Percentiles rank a stretch among this genome's conserved stretches.
Conservation (phyloP, 2,329 filamentous ascomycete species). For the Aschersonia sp. region DNA sequence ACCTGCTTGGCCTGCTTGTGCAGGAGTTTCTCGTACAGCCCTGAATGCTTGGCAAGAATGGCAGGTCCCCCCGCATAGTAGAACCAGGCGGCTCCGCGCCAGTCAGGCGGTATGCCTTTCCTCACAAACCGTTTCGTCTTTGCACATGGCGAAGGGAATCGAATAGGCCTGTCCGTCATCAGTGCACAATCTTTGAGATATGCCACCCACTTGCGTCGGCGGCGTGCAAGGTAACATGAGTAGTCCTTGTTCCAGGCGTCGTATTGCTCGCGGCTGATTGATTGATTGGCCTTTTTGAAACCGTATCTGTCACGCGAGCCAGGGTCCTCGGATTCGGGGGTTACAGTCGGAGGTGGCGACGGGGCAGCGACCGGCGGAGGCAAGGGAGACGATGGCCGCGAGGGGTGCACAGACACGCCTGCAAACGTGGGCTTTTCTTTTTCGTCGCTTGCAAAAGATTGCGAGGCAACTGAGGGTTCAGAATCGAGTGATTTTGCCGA, state of each 20-base stretch:
- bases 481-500: conserved; percentile 34
- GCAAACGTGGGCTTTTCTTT: neutral
- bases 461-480: conserved; percentile 13
- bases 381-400: conserved; percentile 5
- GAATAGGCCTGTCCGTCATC: conserved; percentile 53
- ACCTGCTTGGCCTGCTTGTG: conserved; percentile 49
- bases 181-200: conserved; percentile 66
- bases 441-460: conserved; percentile 5
- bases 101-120: conserved; percentile 87
- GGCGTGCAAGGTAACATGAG: conserved; percentile 56
- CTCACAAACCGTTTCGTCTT: conserved; percentile 84
- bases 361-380: conserved; percentile 7
- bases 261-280: conserved; percentile 63
- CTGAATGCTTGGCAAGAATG: conserved; percentile 59
- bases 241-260: conserved; percentile 71
- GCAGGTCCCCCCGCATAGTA: conserved; percentile 84
- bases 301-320: conserved; percentile 66
- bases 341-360: conserved; percentile 9
- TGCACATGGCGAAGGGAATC: conserved; percentile 65
- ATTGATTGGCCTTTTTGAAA: conserved; percentile 76
- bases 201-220: conserved; percentile 68
- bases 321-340: conserved; percentile 31
- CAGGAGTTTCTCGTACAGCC: conserved; percentile 61
- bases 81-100: conserved; percentile 93
- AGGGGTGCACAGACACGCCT: neutral